Conservation (phyloP, 192 early-diverging fungal species). For the Powellomyces hirtus region DNA sequence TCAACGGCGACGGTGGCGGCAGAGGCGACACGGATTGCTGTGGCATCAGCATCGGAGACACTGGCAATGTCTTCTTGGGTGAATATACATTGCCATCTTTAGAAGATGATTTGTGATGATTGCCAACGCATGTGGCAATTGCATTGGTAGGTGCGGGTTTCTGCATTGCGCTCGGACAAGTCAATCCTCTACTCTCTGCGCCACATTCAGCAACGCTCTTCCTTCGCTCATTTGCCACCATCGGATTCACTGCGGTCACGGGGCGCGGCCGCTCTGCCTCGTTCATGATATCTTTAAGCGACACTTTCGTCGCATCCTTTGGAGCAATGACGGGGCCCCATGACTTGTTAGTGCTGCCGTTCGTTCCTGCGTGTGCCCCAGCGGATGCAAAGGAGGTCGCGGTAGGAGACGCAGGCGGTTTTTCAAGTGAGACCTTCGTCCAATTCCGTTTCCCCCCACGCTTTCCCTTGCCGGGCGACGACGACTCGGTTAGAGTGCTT, state of each 20-base stretch:
- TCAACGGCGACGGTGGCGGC: background rate
- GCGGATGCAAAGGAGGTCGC: background rate
- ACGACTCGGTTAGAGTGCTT: no score
- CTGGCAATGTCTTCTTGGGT: no score
- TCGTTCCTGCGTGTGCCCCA: no score
- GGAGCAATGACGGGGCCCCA: background rate
- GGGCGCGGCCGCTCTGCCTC: slow-evolving; percentile 3
- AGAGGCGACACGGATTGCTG: background rate
- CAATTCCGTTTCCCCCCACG: slow-evolving; percentile 7
- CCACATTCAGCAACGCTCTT: no score
- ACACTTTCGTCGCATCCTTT: slow-evolving; percentile 1
- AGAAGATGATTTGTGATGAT: no score
- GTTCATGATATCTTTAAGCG: slow-evolving; percentile 30
- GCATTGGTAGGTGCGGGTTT: no score
- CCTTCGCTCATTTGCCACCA: no score
- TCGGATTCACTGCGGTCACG: background rate
- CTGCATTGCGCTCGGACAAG: no score
- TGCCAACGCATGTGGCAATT: no score
- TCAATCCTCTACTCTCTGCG: no score
- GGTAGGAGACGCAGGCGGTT: background rate
- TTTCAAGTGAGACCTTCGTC: background rate
- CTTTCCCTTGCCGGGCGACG: background rate
- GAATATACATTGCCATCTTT: no score
- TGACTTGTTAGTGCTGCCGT: slow-evolving; percentile 3
- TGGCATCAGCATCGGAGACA: background rate